A percentile compares a stretch with the other conserved stretches of the same genome.
phyloP scores from a whole-genome alignment of 73 alveolate genomes.

The Stentor coeruleus region DNA sequence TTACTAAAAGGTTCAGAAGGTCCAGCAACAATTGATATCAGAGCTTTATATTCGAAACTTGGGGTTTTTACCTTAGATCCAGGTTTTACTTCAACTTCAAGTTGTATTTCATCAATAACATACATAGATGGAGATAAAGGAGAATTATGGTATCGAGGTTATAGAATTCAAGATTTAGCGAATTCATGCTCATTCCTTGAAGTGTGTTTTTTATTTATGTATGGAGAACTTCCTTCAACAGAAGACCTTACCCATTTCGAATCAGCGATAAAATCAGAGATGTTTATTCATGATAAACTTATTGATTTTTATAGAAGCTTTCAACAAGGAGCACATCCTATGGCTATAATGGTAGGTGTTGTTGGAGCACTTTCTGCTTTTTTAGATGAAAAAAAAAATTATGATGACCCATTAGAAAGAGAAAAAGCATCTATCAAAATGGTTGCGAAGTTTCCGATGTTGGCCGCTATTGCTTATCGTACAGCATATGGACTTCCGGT shows the following conservation, averaged over 20 bases:
- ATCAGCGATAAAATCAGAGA: slow-evolving; percentile 60
- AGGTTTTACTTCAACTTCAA: slow-evolving; percentile 77
- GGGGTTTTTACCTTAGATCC: slow-evolving; percentile 81
- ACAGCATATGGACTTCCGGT: slow-evolving; percentile 80
- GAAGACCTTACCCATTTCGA: slow-evolving; percentile 59
- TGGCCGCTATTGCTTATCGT: slow-evolving; percentile 82
- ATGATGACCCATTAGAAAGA: slow-evolving; percentile 62
- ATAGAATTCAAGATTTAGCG: slow-evolving; percentile 76
- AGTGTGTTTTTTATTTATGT: slow-evolving; percentile 72
- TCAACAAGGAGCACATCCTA: slow-evolving; percentile 77
- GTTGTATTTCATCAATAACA: slow-evolving; percentile 76
- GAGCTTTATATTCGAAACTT: slow-evolving; percentile 54
- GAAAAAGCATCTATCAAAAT: slow-evolving; percentile 70
- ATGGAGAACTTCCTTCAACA: slow-evolving; percentile 80
- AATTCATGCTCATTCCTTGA: slow-evolving; percentile 71
- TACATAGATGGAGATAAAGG: slow-evolving; percentile 88
- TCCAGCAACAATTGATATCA: slow-evolving; percentile 72
- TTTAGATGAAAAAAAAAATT: slow-evolving; percentile 55
- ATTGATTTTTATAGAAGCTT: slow-evolving; percentile 81
- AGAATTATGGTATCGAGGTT: slow-evolving; percentile 79
- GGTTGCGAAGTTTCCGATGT: slow-evolving; percentile 82
- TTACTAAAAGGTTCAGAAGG: slow-evolving; percentile 69
- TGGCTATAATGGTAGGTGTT: slow-evolving; percentile 84
- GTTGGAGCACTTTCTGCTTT: slow-evolving; percentile 85
- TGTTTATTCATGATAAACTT: slow-evolving; percentile 81